Evolutionary conservation across 305 asterid species (phyloP), one percentile per base, ranked within the genome.

Genomic region (Solanum hybrid): DNA sequence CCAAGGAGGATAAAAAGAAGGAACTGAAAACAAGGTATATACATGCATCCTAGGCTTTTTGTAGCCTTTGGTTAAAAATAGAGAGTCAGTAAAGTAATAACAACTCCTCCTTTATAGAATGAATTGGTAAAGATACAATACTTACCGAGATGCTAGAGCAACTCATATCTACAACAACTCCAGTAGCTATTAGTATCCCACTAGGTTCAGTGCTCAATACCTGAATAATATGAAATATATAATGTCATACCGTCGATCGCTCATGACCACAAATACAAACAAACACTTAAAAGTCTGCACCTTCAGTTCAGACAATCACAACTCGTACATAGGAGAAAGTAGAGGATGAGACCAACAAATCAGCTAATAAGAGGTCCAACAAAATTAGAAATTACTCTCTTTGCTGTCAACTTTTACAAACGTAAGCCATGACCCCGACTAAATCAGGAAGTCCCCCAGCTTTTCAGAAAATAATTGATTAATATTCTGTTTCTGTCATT

Each of bases 181-280:
- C 99, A 91, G 93, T 95, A 91, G 98, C 95, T 90, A 97, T 94
- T 90, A 95, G 97, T 89, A 92, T 91, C 92, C 92, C 91, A 89
- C 93, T 96, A 91, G 95, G 95, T 91, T 94, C 98, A 82, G 96
- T 92, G 95, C 99, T 97, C 93, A 97, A 90, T 90, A 95, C 93
- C 99, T 97, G 96, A 89, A 93, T 85, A 92, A 89, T 39, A 89
- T 57, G 45, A 92, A 88, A 79, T 77, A 90, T 79, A 85, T 79
- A 85, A 13, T 6, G 32, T 22, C 77, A 84, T 31, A 84, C 41
- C 7, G 0, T 31, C 7, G 32, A 11, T 84, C 10, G 13, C 41
- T 32, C 77, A 22, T 57, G 77, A 32, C 88, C 24, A 88, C 12
- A 29, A 24, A 83, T 70, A 86, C 73, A 72, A 41, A 15, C 85